Percentiles rank a stretch among this genome's conserved stretches.
Conservation (phyloP, 2,329 filamentous ascomycete genomes). For the Hypomyces rosellus region DNA sequence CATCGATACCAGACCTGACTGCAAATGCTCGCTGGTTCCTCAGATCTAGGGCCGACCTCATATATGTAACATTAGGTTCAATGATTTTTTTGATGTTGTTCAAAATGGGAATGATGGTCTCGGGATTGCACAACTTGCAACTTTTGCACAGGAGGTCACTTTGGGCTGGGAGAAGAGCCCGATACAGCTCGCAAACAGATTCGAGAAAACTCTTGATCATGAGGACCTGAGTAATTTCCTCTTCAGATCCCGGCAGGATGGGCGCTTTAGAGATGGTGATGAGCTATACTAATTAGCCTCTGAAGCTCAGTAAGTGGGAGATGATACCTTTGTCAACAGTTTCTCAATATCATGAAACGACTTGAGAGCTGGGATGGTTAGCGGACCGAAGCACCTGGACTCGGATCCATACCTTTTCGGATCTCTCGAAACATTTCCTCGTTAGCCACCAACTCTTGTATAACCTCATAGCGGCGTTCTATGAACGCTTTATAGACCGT, state of each 20-base stretch:
- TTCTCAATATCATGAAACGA: constrained; percentile 72
- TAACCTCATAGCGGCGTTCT: constrained; percentile 66
- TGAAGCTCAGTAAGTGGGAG: neutral
- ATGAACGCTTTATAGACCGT: constrained; percentile 63
- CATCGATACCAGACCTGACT: constrained; percentile 77
- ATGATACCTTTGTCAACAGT: constrained; percentile 61
- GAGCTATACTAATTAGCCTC: constrained; percentile 48
- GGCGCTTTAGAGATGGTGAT: constrained; percentile 66
- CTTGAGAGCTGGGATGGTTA: constrained; percentile 54
- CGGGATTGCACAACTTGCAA: constrained; percentile 60
- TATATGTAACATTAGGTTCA: constrained; percentile 75
- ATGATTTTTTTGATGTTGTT: constrained; percentile 62
- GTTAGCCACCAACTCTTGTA: constrained; percentile 74
- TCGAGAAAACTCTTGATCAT: constrained; percentile 78
- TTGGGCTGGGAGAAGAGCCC: constrained; percentile 58
- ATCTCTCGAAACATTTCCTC: constrained; percentile 80
- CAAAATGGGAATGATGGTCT: constrained; percentile 54
- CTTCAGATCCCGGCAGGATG: constrained; percentile 64
- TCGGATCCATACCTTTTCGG: constrained; percentile 50
- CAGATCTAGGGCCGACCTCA: constrained; percentile 73
- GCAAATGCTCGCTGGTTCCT: constrained; percentile 88
- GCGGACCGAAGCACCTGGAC: neutral
- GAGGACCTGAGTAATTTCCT: constrained; percentile 79
- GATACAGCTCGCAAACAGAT: constrained; percentile 59
- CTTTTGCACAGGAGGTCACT: constrained; percentile 62